Conservation (phyloP, 192 early-diverging fungal species). For the Entophlyctis luteolus region DNA sequence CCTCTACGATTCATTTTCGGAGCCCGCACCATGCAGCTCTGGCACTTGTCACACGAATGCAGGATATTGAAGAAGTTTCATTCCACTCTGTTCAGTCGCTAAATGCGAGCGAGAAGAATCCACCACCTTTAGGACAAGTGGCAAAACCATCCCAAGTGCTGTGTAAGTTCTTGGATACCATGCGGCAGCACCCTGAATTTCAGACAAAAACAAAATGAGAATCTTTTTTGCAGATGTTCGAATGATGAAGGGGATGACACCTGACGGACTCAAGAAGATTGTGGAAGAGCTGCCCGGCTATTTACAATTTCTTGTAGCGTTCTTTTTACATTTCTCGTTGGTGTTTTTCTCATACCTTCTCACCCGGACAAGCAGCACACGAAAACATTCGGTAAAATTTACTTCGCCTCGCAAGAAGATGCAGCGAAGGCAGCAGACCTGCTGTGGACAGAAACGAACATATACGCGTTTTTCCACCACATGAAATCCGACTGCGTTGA, state of each 20-base stretch:
- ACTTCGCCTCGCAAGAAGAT: neutral
- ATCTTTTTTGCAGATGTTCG: too few relatives aligned
- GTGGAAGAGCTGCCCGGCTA: constrained; percentile 1
- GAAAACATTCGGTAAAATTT: constrained; percentile 22
- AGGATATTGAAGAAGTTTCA: neutral
- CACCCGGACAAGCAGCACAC: neutral
- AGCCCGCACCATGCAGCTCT: neutral
- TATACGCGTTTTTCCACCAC: constrained; percentile 18
- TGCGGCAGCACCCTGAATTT: too few relatives aligned
- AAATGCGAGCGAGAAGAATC: neutral
- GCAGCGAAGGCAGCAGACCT: constrained; percentile 3
- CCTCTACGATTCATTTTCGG: constrained; percentile 14
- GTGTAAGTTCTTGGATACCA: too few relatives aligned
- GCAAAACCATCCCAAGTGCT: constrained; percentile 12
- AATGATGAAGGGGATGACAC: constrained; percentile 21
- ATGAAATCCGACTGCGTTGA: neutral
- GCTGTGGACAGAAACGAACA: constrained; percentile 18
- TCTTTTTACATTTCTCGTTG: neutral
- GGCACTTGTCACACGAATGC: neutral
- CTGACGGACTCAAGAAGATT: constrained; percentile 2
- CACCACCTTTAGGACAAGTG: constrained; percentile 2
- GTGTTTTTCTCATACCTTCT: neutral
- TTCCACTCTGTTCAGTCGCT: neutral
- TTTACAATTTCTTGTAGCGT: neutral
- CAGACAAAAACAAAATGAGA: too few relatives aligned